phyloP scores from a whole-genome alignment of 306 rosid species.

The Fragaria iinumae region DNA sequence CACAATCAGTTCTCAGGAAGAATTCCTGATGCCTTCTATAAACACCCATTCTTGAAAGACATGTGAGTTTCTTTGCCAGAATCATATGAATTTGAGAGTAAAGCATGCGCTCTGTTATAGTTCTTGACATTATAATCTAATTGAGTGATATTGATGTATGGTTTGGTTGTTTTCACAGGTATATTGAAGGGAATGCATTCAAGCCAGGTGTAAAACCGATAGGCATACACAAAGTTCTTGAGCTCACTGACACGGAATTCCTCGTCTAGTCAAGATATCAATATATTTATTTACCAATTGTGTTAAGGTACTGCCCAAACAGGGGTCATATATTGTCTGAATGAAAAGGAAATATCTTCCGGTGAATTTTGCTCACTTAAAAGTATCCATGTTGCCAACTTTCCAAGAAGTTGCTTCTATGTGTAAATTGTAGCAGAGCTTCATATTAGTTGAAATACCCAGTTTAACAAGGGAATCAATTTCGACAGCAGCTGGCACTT shows the following conservation, averaged over 20 bases:
- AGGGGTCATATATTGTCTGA: constrained; percentile 32
- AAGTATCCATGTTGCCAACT: neutral
- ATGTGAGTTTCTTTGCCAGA: constrained; percentile 58
- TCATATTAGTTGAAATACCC: neutral
- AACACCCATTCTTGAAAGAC: constrained; percentile 92
- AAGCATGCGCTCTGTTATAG: neutral
- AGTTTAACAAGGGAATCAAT: neutral
- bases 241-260: constrained; percentile 87
- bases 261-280: constrained; percentile 52
- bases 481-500: neutral
- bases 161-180: constrained; percentile 43
- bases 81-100: neutral
- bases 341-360: constrained; percentile 37
- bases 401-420: neutral
- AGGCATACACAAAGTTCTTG: constrained; percentile 86
- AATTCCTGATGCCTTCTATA: constrained; percentile 84
- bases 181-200: constrained; percentile 85
- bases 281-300: constrained; percentile 25
- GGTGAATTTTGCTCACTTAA: neutral
- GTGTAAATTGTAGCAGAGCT: neutral
- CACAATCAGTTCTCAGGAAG: constrained; percentile 97
- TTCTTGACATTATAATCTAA: constrained; percentile 9
- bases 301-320: constrained; percentile 22
- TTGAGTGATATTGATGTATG: constrained; percentile 20
- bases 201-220: constrained; percentile 80